Base-by-base conservation (phyloP, 2,329 filamentous ascomycete species). In the Pyricularia pennisetigena region DNA sequence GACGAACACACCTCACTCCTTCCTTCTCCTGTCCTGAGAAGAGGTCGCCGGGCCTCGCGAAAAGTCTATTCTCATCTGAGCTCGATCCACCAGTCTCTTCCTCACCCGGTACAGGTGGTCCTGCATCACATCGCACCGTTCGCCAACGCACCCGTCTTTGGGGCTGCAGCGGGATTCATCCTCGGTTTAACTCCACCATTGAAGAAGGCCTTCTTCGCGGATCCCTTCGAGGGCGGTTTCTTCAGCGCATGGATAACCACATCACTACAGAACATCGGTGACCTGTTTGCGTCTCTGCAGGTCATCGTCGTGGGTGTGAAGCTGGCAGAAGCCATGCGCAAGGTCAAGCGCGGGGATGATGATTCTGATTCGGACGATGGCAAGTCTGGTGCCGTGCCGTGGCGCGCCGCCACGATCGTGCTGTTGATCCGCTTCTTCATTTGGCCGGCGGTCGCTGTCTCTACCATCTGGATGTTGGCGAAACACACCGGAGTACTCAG, bases 291-390 rank as follows among this genome's bases (percentile, higher is more conserved):
- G 0, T 82, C 86, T 0, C 77, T 89, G 29, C 89, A 89, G 32
- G 85, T 90, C 20, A 82, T 91, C 20, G 82, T 90, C 0, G 87
- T 89, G 0, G 88, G 89, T 1, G 85, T 89, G n/a, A 88, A 88
- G 71, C 80, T 91, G 1, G 86, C 83, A 68, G 82, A 82, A 26
- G 82, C 84, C 20, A 78, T 86, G 70, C 74, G 79, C 68, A 78
- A 78, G 69, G 80, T 82, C 73, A 82, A 80, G 9, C 67, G 67
- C 8, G 62, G 65, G 16, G 64, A 24, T 30, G 64, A 24, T 30
- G 30, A 68, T 63, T 28, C 35, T 30, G 71, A 75, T 59, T 64
- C 6, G 28, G 66, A 24, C 24, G n/a, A 24, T 9, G 4, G 77
- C 35, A 76, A 80, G 49, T 77, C 77, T 63, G 76, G 77, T 32